These are phyloP conservation scores for Brassica nigra DNA, from an alignment of 345 rosid genomes.

Conservation along the genomic window DNA sequence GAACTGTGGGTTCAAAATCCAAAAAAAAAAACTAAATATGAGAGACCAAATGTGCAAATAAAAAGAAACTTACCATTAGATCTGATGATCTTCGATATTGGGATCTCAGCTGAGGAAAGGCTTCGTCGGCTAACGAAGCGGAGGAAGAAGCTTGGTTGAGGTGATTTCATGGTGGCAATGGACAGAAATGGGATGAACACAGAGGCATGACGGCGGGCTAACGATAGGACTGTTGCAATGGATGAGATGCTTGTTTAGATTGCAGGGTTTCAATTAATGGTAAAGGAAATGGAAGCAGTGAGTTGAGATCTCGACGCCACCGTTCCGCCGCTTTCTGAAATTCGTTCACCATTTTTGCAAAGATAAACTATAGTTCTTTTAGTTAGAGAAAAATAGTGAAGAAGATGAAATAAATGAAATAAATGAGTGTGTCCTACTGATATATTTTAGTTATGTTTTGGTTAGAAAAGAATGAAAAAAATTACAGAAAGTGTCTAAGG, in stretches of 20 bases:
- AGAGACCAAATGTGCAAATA: too few relatives aligned
- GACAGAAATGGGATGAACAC: neutral
- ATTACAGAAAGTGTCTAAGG: too few relatives aligned
- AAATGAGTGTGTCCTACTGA: too few relatives aligned
- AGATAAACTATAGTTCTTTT: too few relatives aligned
- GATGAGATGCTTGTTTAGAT: neutral
- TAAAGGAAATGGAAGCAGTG: neutral
- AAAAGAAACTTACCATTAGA: too few relatives aligned
- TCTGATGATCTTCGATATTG: neutral
- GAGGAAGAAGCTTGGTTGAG: neutral
- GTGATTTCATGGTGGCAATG: neutral
- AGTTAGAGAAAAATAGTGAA: neutral
- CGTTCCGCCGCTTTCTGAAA: neutral
- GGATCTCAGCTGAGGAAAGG: neutral
- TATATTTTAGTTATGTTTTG: too few relatives aligned
- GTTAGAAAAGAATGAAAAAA: too few relatives aligned
- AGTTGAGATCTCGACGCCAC: neutral
- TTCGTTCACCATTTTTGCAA: neutral
- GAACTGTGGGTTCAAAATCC: neutral
- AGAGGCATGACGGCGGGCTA: neutral
- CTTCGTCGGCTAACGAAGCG: neutral
- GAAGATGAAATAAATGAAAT: too few relatives aligned
- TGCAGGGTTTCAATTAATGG: neutral
- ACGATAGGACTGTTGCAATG: neutral
- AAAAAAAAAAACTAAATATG: too few relatives aligned